Base-by-base conservation (phyloP, 2,329 filamentous ascomycete genomes). In the Hypoxylon sp. region DNA sequence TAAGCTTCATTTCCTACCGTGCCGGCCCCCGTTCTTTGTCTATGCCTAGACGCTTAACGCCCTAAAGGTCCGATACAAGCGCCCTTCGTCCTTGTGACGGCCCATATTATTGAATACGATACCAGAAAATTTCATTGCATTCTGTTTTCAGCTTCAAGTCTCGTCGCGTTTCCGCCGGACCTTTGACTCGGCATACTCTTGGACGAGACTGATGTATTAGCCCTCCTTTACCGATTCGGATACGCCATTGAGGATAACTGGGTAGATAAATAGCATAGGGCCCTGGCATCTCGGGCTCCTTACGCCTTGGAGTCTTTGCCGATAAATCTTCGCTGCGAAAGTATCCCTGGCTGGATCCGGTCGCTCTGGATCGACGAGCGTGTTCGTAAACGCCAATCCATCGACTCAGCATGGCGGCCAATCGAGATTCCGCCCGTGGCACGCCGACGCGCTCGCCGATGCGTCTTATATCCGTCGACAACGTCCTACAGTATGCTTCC, bases 401-500 rank as follows among this genome's bases (percentile, higher is more conserved):
- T 41, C 40, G 9, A 42, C 24, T 11, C 24, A 38, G 48, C 13
- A 64, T 64, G 61, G 51, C 61, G n/a, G 18, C 58, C 5, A 64
- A 43, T 13, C 50, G 48, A 4, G 58, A 62, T 17, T 20, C 61
- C 35, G 7, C 35, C 42, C 58, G 55, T 4, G 54, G 58, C 18
- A 67, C 63, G 23, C 46, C 62, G 2, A 27, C 55, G 18, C 65
- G 62, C 40, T 72, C 71, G 11, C 59, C 82, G 66, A 93, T 86
- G 79, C 90, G 86, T 68, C 90, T 90, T 74, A 91, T 98, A 72
- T 88, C 87, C 1, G 94, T 99, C 74, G 95, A 99, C 78, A 96
- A 94, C 72, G 90, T 98, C 64, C 86, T 99, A 4, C 92, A 96
- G 73, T 91, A 96, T 78, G 89, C 92, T 58, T 95, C 92, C 46